Evolutionary conservation across 2,329 filamentous ascomycete species (phyloP), one percentile per base, ranked within the genome.

Genomic region (Tolypocladium ophioglossoides): DNA sequence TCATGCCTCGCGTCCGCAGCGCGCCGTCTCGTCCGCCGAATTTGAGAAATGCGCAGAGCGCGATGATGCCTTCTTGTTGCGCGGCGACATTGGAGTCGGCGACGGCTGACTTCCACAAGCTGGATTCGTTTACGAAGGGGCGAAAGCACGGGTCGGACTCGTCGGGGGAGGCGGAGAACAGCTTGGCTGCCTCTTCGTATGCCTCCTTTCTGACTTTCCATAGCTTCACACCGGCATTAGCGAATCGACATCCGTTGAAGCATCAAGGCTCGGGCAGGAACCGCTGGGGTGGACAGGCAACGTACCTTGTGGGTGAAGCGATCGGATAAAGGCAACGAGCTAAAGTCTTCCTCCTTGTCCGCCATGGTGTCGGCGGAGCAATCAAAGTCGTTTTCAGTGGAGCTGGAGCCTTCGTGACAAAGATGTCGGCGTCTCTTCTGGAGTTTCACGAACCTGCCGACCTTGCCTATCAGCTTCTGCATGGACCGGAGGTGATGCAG

Each of bases 181-280:
- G 82, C 70, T 94, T 91, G 41, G 87, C 83, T 22, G 90, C 91
- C 61, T 94, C 90, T 78, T 99, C 94, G 68, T 97, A 99, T 52
- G 85, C 94, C 66, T 84, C 84, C 74, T 99, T 99, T 66, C 94
- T 83, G 44, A 95, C 91, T 79, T 99, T 99, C 94, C 94, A 99
- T 66, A 88, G 83, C 87, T 88, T 30, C 4, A 6, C 3, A 30
- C 52, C 2, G 34, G 54, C 50, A 55, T 51, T 32, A 48, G 54
- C 35, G 48, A 12, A 20, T 11, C 11, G 30, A n/a, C 16, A 11
- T 32, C 3, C 38, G 27, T 27, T 20, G 30, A 44, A 22, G 44
- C 14, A 20, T 34, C 48, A 22, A 14, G 34, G 37, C 34, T 22
- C n/a, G 24, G 14, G 5, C n/a, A n/a, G 44, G 24, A 32, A n/a